Base-by-base conservation (phyloP, 2,329 filamentous ascomycete genomes). In the Colletotrichum sp. region DNA sequence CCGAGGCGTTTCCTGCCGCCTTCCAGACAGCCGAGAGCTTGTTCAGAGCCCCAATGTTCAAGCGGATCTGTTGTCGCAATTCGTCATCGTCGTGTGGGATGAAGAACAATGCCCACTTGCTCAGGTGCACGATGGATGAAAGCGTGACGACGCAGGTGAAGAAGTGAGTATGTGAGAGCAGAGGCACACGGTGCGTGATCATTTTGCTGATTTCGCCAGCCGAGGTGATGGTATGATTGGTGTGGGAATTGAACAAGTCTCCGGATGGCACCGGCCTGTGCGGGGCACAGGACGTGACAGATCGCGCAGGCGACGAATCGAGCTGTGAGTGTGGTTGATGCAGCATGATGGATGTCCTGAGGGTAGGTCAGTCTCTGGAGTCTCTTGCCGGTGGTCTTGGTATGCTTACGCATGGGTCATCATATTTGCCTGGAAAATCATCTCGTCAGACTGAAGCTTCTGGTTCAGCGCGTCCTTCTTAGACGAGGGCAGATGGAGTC, bases 381-480 rank as follows among this genome's bases (percentile, higher is more conserved):
- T 22, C 30, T 34, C 15, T 63, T 36, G n/a, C 16, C 7, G 6
- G 32, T 12, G 22, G 62, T 6, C 62, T 16, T 36, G 6, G 22
- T 25, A n/a, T 13, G 84, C 88, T 80, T 83, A 89, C 88, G 90
- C 89, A 77, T 91, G 86, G 36, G 87, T 90, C 80, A 98, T 95
- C 92, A 98, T 96, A 78, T 95, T 93, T 1, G 95, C 96, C 83
- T 98, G 95, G 85, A 98, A 98, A 84, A 98, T 93, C 90, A 98
- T 94, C 85, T 98, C 95, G 82, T 98, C 96, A 13, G 96, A 88
- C 69, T 92, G 90, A 36, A 95, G 93, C 79, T 93, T 91, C 77
- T 91, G 90, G 75, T 92, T 90, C 69, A 98, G 87, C 19, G 95
- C 89, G 77, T 95, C 91, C 71, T 89, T 89, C 85, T 98, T 98